Evolutionary conservation across 2,329 filamentous ascomycete species (phyloP).

Genomic region (Cryphonectria radicalis): DNA sequence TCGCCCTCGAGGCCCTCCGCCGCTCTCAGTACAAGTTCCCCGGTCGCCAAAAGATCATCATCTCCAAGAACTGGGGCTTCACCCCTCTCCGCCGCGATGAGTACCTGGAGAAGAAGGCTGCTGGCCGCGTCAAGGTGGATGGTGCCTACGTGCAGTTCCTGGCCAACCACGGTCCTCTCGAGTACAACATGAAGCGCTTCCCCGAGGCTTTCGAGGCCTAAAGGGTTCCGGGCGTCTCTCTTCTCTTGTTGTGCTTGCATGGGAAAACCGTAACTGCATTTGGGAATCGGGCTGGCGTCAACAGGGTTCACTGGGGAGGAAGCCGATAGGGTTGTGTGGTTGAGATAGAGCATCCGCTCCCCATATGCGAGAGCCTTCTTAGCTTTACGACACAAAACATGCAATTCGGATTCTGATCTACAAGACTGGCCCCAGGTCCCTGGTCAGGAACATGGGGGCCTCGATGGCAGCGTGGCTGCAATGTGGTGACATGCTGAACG

Average conservation of each 20-base stretch:
- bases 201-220: constrained; percentile 81
- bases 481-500: neutral
- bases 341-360: constrained; percentile 22
- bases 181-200: constrained; percentile 91
- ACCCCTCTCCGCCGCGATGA: constrained; percentile 97
- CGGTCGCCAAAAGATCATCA: constrained; percentile 99
- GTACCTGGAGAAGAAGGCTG: constrained; percentile 93
- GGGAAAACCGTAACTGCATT: constrained; percentile 38
- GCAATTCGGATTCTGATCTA: constrained; percentile 29
- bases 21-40: constrained; percentile 99
- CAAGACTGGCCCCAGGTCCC: neutral
- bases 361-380: constrained; percentile 20
- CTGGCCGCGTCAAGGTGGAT: constrained; percentile 92
- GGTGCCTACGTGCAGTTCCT: constrained; percentile 99
- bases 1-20: constrained; percentile 97
- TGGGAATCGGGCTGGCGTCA: constrained; percentile 51
- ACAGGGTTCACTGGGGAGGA: constrained; percentile 32
- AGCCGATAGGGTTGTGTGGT: constrained; percentile 22
- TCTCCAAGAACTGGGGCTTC: constrained; percentile 99
- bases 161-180: constrained; percentile 85
- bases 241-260: constrained; percentile 36
- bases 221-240: constrained; percentile 33
- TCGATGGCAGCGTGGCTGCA: neutral
- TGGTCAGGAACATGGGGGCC: too few species aligned
- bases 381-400: constrained; percentile 26